phyloP scores from a whole-genome alignment of 345 rosid genomes.

The Syzygium aromaticum region DNA sequence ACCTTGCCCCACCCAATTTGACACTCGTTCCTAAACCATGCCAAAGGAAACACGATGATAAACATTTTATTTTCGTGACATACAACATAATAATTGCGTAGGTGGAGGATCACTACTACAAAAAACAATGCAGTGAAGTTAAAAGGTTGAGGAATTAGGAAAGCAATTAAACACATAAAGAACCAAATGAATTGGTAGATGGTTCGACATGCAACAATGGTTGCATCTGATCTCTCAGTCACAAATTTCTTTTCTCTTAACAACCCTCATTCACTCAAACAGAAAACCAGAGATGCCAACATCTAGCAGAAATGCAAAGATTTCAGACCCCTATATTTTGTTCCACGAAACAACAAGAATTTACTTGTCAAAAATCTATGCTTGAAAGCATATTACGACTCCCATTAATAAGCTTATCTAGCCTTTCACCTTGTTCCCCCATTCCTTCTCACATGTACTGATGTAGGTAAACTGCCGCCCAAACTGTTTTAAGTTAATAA shows the following conservation, averaged over 20 bases:
- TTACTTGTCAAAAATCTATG: neutral
- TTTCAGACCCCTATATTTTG: neutral
- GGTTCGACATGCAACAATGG: neutral
- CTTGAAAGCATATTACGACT: neutral
- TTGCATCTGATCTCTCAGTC: neutral
- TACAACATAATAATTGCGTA: neutral
- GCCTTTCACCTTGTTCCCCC: neutral
- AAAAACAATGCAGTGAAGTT: neutral
- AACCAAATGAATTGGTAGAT: neutral
- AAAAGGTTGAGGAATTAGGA: neutral
- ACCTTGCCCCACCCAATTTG: slow-evolving; percentile 28
- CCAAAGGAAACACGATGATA: neutral
- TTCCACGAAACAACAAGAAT: neutral
- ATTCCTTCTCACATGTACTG: neutral
- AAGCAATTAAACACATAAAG: neutral
- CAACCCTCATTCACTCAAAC: neutral
- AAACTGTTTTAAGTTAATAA: neutral
- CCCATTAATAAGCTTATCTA: neutral
- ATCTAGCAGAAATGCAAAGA: neutral
- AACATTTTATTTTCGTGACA: neutral
- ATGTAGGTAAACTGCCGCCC: neutral
- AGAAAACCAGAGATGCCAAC: neutral
- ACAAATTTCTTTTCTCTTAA: neutral
- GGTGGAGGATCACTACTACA: neutral
- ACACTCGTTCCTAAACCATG: slow-evolving; percentile 41